Conservation (phyloP, 805 yeast species). For the Maudiozyma bulderi region DNA sequence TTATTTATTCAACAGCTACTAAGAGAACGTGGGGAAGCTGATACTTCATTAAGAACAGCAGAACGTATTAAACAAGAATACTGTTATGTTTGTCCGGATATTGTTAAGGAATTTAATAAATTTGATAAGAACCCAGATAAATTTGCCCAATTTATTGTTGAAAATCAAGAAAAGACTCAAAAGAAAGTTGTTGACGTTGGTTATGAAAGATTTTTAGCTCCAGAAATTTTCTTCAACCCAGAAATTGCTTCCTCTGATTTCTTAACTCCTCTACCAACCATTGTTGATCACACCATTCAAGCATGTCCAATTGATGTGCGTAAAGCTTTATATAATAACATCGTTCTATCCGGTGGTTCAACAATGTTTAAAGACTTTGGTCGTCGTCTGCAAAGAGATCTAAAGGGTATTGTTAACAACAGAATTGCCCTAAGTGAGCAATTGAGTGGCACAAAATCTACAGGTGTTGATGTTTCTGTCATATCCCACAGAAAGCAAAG, state of each 20-base stretch:
- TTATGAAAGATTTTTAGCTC: slow-evolving; percentile 94
- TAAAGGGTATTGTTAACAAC: slow-evolving; percentile 76
- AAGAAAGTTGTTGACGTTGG: slow-evolving; percentile 80
- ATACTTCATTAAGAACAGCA: slow-evolving; percentile 89
- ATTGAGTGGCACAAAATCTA: slow-evolving; percentile 62
- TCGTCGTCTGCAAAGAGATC: slow-evolving; percentile 91
- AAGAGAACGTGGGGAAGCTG: slow-evolving; percentile 94
- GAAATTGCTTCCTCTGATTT: slow-evolving; percentile 94
- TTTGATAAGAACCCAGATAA: slow-evolving; percentile 90
- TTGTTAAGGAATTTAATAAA: slow-evolving; percentile 90
- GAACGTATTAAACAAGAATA: slow-evolving; percentile 94
- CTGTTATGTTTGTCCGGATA: slow-evolving; percentile 96
- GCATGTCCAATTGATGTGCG: slow-evolving; percentile 96
- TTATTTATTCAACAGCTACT: slow-evolving; percentile 83
- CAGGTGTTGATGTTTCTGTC: slow-evolving; percentile 95
- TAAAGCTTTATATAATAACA: slow-evolving; percentile 89
- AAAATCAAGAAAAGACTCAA: slow-evolving; percentile 58
- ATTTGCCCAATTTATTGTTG: slow-evolving; percentile 87
- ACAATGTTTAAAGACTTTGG: slow-evolving; percentile 99
- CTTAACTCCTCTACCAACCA: slow-evolving; percentile 91
- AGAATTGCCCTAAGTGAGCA: slow-evolving; percentile 77
- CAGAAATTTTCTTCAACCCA: slow-evolving; percentile 97
- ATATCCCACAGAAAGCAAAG: slow-evolving; percentile 95
- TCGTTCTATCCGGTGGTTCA: slow-evolving; percentile 94
- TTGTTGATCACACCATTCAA: slow-evolving; percentile 91